Conservation (phyloP, 1,284 basidiomycete genomes). For the Cystobasidium sp. region DNA sequence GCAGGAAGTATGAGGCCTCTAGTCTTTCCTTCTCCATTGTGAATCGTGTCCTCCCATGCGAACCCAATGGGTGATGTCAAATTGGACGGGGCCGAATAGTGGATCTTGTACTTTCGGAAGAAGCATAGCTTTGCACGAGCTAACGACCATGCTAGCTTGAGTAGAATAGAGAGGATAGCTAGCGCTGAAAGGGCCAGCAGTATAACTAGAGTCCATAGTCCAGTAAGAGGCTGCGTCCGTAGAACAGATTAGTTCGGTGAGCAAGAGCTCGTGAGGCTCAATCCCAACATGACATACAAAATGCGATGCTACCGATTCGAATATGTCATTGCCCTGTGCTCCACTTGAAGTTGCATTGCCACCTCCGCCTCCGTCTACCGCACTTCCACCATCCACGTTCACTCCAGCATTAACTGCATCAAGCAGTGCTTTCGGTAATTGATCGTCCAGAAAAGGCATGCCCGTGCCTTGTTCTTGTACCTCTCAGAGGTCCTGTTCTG, state of each 20-base stretch:
- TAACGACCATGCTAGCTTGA: constrained; percentile 19
- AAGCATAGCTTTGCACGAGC: constrained; percentile 28
- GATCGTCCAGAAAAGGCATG: not conserved
- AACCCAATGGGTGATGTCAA: not conserved
- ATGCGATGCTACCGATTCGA: not conserved
- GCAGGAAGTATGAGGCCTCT: constrained; percentile 5
- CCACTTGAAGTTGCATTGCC: not conserved
- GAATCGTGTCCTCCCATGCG: not conserved
- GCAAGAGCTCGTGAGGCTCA: not conserved
- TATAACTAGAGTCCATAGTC: constrained; percentile 18
- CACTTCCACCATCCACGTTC: no score
- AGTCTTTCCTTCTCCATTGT: not conserved
- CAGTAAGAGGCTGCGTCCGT: constrained; percentile 10
- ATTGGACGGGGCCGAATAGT: not conserved
- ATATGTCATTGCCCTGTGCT: not conserved
- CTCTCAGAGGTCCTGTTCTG: no score
- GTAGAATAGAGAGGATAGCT: constrained; percentile 18
- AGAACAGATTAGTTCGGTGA: not conserved
- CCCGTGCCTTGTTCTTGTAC: no score
- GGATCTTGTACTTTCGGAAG: constrained; percentile 8
- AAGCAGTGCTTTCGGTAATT: constrained; percentile 24
- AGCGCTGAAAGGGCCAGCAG: constrained; percentile 19
- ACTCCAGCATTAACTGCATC: not conserved
- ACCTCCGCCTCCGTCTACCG: not conserved
- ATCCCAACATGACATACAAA: not conserved